These are phyloP conservation scores for Exophiala phaeomuriformis DNA, from an alignment of 2,329 filamentous ascomycete species.

Conservation along the genomic window DNA sequence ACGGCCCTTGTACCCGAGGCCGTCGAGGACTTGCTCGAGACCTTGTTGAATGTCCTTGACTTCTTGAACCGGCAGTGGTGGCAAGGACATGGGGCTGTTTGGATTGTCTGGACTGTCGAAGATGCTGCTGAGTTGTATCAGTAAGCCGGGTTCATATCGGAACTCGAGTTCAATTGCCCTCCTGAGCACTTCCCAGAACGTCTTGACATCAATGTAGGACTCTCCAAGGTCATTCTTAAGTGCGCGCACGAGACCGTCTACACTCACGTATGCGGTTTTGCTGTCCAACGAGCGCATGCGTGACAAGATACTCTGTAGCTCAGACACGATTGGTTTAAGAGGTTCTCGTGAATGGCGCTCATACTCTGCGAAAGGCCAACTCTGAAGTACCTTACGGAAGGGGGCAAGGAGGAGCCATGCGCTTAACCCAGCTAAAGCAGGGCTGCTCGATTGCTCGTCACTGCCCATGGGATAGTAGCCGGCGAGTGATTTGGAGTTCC, in stretches of 20 bases:
- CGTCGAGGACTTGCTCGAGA: slow-evolving; percentile 8
- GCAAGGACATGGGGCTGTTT: slow-evolving; percentile 16
- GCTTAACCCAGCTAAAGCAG: slow-evolving; percentile 49
- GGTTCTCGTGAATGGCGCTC: slow-evolving; percentile 39
- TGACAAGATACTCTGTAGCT: slow-evolving; percentile 48
- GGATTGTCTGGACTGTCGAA: slow-evolving; percentile 40
- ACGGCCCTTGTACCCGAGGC: slow-evolving; percentile 16
- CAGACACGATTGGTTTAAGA: slow-evolving; percentile 46
- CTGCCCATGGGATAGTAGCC: slow-evolving; percentile 49
- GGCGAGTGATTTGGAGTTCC: slow-evolving; percentile 52
- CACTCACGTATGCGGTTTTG: slow-evolving; percentile 35
- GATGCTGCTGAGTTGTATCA: slow-evolving; percentile 37
- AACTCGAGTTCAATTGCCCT: slow-evolving; percentile 48
- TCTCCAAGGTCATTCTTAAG: slow-evolving; percentile 36
- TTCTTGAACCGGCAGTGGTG: slow-evolving; percentile 34
- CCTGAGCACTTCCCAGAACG: slow-evolving; percentile 50
- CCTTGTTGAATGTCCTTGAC: slow-evolving; percentile 35
- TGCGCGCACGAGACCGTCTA: slow-evolving; percentile 37
- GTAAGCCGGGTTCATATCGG: slow-evolving; percentile 37
- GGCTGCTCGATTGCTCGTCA: slow-evolving; percentile 40
- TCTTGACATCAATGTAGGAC: slow-evolving; percentile 46
- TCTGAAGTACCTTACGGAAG: slow-evolving; percentile 51
- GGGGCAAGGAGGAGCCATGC: slow-evolving; percentile 54
- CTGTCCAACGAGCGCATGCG: slow-evolving; percentile 42
- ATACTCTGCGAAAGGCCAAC: slow-evolving; percentile 42